Evolutionary conservation across 2,329 filamentous ascomycete genomes (phyloP).

Genomic region (Scedosporium boydii): DNA sequence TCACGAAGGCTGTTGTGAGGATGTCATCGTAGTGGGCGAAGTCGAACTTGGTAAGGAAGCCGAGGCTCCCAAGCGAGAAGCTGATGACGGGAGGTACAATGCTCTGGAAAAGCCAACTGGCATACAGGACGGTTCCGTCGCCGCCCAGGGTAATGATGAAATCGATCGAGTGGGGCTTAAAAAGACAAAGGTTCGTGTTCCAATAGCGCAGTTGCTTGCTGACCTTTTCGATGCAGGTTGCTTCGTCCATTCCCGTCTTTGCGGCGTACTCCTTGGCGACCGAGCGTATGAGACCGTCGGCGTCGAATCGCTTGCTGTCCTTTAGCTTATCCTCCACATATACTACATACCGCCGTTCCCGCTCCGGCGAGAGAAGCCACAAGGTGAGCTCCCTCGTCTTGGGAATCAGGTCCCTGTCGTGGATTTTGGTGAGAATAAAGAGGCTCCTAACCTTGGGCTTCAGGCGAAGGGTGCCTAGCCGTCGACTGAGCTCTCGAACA

Average conservation of each 20-base stretch:
- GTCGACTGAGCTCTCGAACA: conserved; percentile 80
- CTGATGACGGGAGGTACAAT: conserved; percentile 90
- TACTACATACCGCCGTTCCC: conserved; percentile 61
- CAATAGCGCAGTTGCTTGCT: conserved; percentile 64
- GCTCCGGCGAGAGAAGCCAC: conserved; percentile 70
- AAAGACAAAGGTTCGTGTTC: conserved; percentile 68
- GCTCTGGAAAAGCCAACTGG: conserved; percentile 92
- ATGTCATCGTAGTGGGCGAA: conserved; percentile 65
- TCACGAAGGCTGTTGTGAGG: conserved; percentile 61
- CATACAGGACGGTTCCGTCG: conserved; percentile 94
- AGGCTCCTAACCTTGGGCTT: conserved; percentile 74
- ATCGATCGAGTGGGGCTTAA: conserved; percentile 79
- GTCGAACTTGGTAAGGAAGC: conserved; percentile 95
- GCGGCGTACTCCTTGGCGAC: conserved; percentile 34
- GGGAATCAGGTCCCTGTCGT: conserved; percentile 69
- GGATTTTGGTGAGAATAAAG: conserved; percentile 85
- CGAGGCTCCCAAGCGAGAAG: conserved; percentile 83
- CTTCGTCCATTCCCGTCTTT: conserved; percentile 20
- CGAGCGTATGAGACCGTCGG: conserved; percentile 55
- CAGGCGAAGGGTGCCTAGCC: conserved; percentile 72
- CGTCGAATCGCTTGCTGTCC: conserved; percentile 64
- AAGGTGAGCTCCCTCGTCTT: conserved; percentile 67
- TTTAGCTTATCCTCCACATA: conserved; percentile 73
- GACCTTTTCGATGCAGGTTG: conserved; percentile 24
- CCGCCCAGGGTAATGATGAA: conserved; percentile 88